Conservation (phyloP, 768 basidiomycete species). For the Lentinula aciculospora region DNA sequence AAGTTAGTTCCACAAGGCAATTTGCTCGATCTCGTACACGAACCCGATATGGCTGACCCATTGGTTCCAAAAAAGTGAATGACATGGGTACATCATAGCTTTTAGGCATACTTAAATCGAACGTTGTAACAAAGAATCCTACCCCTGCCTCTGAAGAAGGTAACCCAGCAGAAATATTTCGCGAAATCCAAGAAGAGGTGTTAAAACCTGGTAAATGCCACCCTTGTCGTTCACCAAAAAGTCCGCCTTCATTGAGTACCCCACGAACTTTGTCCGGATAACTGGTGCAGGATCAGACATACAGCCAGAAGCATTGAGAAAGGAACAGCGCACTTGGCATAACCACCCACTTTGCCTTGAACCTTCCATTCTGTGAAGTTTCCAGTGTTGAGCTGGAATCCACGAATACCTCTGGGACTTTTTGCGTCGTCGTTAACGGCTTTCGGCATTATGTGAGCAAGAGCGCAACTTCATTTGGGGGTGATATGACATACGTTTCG, state of each 20-base stretch:
- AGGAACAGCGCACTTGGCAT: constrained; percentile 40
- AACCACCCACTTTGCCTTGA: constrained; percentile 74
- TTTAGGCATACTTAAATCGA: constrained; percentile 52
- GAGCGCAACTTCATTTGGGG: background rate
- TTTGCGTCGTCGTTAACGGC: constrained; percentile 50
- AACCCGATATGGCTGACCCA: constrained; percentile 57
- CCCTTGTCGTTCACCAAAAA: constrained; percentile 63
- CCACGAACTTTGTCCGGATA: constrained; percentile 71
- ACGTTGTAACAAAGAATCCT: constrained; percentile 78
- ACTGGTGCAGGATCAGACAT: constrained; percentile 30
- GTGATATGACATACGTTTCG: constrained; percentile 29
- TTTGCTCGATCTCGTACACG: background rate
- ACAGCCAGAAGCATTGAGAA: background rate
- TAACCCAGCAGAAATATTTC: constrained; percentile 54
- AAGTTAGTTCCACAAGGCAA: background rate
- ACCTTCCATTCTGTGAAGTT: constrained; percentile 63
- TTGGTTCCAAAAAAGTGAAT: constrained; percentile 59
- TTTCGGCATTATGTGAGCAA: constrained; percentile 9
- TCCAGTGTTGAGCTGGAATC: constrained; percentile 64
- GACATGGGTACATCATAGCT: constrained; percentile 66
- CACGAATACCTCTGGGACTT: constrained; percentile 73
- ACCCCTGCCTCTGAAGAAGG: constrained; percentile 58
- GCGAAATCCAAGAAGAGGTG: constrained; percentile 50
- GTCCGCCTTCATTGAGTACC: constrained; percentile 67
- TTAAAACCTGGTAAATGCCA: constrained; percentile 76